Evolutionary conservation across 148 eudicot genomes (phyloP).

Genomic region (Persicaria tinctoria): DNA sequence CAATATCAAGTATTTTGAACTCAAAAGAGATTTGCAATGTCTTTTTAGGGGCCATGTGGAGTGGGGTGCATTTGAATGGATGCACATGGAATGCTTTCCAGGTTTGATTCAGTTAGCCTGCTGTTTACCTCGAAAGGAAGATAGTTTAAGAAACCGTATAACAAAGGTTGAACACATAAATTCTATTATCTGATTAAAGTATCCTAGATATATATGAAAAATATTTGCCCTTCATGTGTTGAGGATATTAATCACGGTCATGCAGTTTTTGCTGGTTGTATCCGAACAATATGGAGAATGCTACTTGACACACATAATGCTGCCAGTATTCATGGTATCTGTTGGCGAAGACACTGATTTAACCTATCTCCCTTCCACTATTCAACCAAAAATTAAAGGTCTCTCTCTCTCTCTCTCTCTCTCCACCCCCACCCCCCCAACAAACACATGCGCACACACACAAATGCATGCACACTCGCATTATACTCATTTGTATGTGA

Average conservation of each 20-base stretch:
- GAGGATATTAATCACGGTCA: constrained; percentile 17
- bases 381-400: constrained; percentile 65
- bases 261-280: constrained; percentile 80
- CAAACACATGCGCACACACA: too few species aligned
- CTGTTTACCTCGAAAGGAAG: constrained; percentile 87
- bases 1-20: not conserved
- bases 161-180: constrained; percentile 44
- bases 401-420: constrained; percentile 9
- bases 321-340: constrained; percentile 80
- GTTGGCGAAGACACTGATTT: constrained; percentile 75
- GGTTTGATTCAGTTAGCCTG: constrained; percentile 64
- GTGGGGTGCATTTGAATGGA: constrained; percentile 94
- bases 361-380: constrained; percentile 47
- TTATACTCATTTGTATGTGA: not conserved
- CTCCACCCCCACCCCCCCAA: not conserved
- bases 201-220: constrained; percentile 2
- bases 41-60: constrained; percentile 70
- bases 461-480: not conserved
- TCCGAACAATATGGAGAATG: constrained; percentile 65
- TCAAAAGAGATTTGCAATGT: constrained; percentile 18
- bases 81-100: constrained; percentile 83
- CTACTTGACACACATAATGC: constrained; percentile 74
- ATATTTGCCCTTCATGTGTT: constrained; percentile 10
- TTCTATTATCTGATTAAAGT: constrained; percentile 12
- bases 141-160: constrained; percentile 57